Conservation (phyloP, 768 basidiomycete genomes). For the Rhizopogon sp. region DNA sequence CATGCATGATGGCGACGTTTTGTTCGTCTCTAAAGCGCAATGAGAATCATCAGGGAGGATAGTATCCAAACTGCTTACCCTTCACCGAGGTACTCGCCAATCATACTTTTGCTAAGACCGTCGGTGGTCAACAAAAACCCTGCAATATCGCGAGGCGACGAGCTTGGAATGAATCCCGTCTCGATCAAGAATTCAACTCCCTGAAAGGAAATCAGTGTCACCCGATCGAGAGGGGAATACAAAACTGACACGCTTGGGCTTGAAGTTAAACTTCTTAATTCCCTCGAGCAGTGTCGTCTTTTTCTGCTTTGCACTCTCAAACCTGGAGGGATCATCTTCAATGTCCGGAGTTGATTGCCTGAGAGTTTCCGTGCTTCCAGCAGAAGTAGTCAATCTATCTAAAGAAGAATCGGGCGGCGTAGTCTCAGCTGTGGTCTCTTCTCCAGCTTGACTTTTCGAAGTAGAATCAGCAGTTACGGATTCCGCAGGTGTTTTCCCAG, state of each 20-base stretch:
- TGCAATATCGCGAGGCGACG: constrained; percentile 73
- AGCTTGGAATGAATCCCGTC: constrained; percentile 77
- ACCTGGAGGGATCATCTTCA: constrained; percentile 84
- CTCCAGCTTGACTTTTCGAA: constrained; percentile 42
- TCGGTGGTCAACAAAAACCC: constrained; percentile 83
- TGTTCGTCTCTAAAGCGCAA: constrained; percentile 63
- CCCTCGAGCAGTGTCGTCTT: constrained; percentile 94
- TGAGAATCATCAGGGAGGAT: neutral
- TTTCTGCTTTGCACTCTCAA: constrained; percentile 94
- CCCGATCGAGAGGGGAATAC: neutral
- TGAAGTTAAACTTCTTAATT: constrained; percentile 96
- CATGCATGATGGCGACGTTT: constrained; percentile 94
- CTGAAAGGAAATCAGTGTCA: constrained; percentile 32
- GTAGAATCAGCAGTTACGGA: constrained; percentile 37
- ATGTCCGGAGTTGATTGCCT: constrained; percentile 74
- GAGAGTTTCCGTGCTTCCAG: constrained; percentile 47
- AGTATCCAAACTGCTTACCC: constrained; percentile 52
- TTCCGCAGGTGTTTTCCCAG: constrained; percentile 30
- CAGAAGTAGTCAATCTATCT: constrained; percentile 46
- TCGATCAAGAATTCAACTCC: constrained; percentile 88
- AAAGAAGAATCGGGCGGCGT: constrained; percentile 52
- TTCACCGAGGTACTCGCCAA: constrained; percentile 98
- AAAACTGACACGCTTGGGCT: constrained; percentile 83
- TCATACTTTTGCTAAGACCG: constrained; percentile 91
- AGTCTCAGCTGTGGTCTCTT: constrained; percentile 49